phyloP scores from a whole-genome alignment of 2,329 filamentous ascomycete genomes.

The Penicillium nordicum region DNA sequence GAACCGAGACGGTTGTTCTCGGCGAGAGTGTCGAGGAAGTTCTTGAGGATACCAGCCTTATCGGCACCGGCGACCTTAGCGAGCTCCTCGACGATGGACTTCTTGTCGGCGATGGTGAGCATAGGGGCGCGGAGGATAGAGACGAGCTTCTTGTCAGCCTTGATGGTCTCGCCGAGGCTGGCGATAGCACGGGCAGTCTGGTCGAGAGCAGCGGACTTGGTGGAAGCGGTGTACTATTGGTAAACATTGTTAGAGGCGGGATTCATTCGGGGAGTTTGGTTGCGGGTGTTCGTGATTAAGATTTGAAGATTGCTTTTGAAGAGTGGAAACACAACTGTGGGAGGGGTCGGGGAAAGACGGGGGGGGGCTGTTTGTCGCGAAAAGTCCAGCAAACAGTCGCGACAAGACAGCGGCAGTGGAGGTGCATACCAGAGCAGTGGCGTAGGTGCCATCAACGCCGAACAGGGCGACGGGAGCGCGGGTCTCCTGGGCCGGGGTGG shows the following conservation, averaged over 20 bases:
- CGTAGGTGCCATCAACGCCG: constrained; percentile 96
- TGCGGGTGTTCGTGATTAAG: background rate
- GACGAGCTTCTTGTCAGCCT: constrained; percentile 78
- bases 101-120: constrained; percentile 75
- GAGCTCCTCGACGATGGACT: constrained; percentile 79
- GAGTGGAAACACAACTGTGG: constrained; percentile 9
- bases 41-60: constrained; percentile 80
- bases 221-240: constrained; percentile 85
- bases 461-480: constrained; percentile 89
- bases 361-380: background rate
- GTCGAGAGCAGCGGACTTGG: constrained; percentile 83
- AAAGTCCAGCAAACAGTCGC: constrained; percentile 7
- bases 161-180: constrained; percentile 67
- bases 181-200: constrained; percentile 75
- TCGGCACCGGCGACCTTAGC: constrained; percentile 72
- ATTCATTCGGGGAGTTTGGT: background rate
- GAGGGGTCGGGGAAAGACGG: constrained; percentile 22
- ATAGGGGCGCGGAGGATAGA: constrained; percentile 76
- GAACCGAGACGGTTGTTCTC: constrained; percentile 93
- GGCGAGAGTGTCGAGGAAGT: constrained; percentile 85
- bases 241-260: constrained; percentile 1
- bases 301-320: constrained; percentile 12
- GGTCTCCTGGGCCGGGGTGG: constrained; percentile 62
- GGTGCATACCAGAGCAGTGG: constrained; percentile 85
- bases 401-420: constrained; percentile 1